Evolutionary conservation across 2,329 filamentous ascomycete species (phyloP).

Genomic region (Cladosporium halotolerans): DNA sequence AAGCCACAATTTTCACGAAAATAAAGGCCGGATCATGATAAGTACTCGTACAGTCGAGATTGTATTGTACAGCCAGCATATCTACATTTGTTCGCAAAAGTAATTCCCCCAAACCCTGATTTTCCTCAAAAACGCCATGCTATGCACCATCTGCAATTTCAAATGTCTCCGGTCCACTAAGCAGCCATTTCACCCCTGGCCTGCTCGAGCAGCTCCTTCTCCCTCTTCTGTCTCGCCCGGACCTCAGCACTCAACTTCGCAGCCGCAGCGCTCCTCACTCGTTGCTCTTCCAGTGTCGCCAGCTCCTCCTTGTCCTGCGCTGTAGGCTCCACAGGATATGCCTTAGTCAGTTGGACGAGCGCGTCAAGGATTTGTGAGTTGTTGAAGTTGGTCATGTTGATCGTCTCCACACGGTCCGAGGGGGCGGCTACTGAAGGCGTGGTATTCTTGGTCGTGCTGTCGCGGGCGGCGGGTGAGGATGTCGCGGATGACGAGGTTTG

Average conservation of each 20-base stretch:
- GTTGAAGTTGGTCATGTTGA: constrained; percentile 56
- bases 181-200: constrained; percentile 43
- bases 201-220: constrained; percentile 53
- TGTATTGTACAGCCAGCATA: constrained; percentile 7
- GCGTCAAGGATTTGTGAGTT: constrained; percentile 58
- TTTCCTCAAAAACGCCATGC: constrained; percentile 8
- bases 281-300: constrained; percentile 50
- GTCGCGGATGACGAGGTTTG: constrained; percentile 24
- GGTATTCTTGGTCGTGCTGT: constrained; percentile 24
- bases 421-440: constrained; percentile 28
- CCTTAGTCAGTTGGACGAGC: constrained; percentile 58
- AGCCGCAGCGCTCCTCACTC: constrained; percentile 49
- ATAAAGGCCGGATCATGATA: not conserved
- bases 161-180: not conserved
- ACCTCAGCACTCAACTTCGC: constrained; percentile 48
- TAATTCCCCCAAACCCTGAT: constrained; percentile 3
- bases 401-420: constrained; percentile 33
- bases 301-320: constrained; percentile 55
- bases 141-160: constrained; percentile 1
- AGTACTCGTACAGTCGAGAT: constrained; percentile 1
- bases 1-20: not conserved
- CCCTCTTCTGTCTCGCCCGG: constrained; percentile 53
- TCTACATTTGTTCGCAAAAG: not conserved
- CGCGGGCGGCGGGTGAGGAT: constrained; percentile 19
- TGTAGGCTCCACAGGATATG: constrained; percentile 51